Percentiles rank a stretch among this genome's conserved stretches.
Evolutionary conservation across 176 grass and related monocot genomes (phyloP).

Genomic region (maize (Zea mays)): Zm-B73-REFERENCE-NAM-5.0 NC_050102.1:141799501-141800000

Average conservation of each 20-base stretch:
- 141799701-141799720: no score
- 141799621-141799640: background rate
- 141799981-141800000: constrained; percentile 49
- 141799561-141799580: constrained; percentile 17
- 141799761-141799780: background rate
- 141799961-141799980: constrained; percentile 17
- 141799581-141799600: background rate
- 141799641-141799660: background rate
- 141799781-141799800: background rate
- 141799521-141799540: background rate
- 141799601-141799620: constrained; percentile 30
- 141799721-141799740: background rate
- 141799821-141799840: background rate
- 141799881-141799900: background rate
- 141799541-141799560: background rate
- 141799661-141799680: background rate
- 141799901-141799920: background rate
- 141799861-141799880: background rate
- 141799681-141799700: background rate
- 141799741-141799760: background rate
- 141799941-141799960: constrained; percentile 35
- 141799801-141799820: background rate
- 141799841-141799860: constrained; percentile 6
- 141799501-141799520: constrained; percentile 13
- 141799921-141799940: constrained; percentile 32